Base-by-base conservation (phyloP, 129 eudicot genomes). In the Erigeron canadensis region DNA sequence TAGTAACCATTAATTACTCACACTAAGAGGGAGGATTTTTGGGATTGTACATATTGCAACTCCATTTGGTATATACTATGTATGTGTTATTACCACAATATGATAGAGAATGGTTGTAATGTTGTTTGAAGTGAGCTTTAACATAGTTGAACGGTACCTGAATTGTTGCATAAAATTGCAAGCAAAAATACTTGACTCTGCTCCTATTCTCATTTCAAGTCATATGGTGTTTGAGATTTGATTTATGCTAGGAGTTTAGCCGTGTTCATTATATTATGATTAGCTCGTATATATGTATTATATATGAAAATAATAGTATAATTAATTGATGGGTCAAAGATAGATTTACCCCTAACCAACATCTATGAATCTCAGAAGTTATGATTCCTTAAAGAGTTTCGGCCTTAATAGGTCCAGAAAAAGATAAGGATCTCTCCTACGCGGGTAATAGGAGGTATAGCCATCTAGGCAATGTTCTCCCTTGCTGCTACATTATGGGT, bases 151-250 rank as follows among this genome's bases (percentile, higher is more conserved):
- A 23, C 23, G 45, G 47, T 72, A 61, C 69, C 69, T 38, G 34
- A 63, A 53, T 64, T 74, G 72, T 74, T 64, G 65, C 79, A 74
- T 74, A 74, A 65, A 75, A 54, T 53, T 65, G 79, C 28, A 50
- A 8, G n/a, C 11, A 65, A 39, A 54, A 65, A 65, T 46, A 74
- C 63, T 39, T 15, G 46, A 58, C 57, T 1, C 17, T 5, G 43
- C 15, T 58, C 21, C 5, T 18, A 23, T 10, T 18, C 10, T 57
- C 11, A 6, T 57, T 6, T 47, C 54, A 4, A 47, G 11, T 47
- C n/a, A 47, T 15, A 11, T 17, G 5, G 56, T 1, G 22, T n/a
- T 17, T 55, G 65, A 34, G 10, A 41, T 60, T 34, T 15, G 5
- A 60, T 34, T 60, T 60, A 60, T 60, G 44, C 44, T 5, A 5